Evolutionary conservation across 2,329 filamentous ascomycete genomes (phyloP).

Genomic region (Pseudogymnoascus sp.): DNA sequence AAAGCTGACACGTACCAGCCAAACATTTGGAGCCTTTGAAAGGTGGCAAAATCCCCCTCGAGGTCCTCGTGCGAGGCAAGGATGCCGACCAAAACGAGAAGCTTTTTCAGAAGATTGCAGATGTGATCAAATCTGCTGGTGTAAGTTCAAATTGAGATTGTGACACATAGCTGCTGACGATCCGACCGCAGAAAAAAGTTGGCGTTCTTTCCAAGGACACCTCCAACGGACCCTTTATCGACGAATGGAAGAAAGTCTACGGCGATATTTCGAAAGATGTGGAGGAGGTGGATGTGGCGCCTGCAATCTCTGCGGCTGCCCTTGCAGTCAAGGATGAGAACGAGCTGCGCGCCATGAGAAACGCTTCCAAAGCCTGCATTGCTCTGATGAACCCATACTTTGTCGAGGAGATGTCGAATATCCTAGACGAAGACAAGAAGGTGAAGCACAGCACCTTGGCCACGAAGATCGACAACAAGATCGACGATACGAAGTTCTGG

Average conservation of each 20-base stretch:
- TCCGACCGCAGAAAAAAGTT: conserved; percentile 63
- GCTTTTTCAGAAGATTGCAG: conserved; percentile 74
- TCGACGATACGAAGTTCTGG: conserved; percentile 93
- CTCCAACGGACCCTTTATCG: conserved; percentile 79
- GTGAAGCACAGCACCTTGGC: conserved; percentile 81
- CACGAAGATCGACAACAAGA: conserved; percentile 82
- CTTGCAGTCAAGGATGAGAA: conserved; percentile 92
- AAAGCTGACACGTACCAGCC: conserved; percentile 45
- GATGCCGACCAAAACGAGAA: conserved; percentile 87
- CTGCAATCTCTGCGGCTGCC: conserved; percentile 71
- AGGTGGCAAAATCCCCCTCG: conserved; percentile 83
- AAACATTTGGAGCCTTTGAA: conserved; percentile 90
- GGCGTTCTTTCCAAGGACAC: conserved; percentile 79
- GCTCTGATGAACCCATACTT: conserved; percentile 95
- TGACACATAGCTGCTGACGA: not conserved
- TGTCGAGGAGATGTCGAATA: conserved; percentile 94
- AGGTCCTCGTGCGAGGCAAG: conserved; percentile 86
- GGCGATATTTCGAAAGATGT: conserved; percentile 71
- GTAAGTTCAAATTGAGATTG: conserved; percentile 43
- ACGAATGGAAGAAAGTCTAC: conserved; percentile 89
- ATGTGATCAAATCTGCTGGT: conserved; percentile 79
- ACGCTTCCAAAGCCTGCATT: conserved; percentile 87
- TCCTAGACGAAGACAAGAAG: conserved; percentile 94
- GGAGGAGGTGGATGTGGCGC: conserved; percentile 78
- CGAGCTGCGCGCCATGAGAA: conserved; percentile 89